Evolutionary conservation across 2,329 filamentous ascomycete genomes (phyloP).

Genomic region (Ceratocystis alfenasii): DNA sequence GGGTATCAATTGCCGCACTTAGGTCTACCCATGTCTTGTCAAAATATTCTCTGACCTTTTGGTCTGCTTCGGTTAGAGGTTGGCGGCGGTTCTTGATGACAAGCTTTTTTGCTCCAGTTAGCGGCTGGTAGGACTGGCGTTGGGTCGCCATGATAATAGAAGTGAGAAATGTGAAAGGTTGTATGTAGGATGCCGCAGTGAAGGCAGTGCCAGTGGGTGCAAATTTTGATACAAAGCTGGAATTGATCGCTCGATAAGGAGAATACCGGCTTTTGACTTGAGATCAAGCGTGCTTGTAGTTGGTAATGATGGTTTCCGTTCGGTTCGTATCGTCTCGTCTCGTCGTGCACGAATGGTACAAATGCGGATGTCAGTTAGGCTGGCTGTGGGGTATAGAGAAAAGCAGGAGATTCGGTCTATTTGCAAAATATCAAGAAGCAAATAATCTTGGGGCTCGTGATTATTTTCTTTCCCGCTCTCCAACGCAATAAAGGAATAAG

Average conservation of each 20-base stretch:
- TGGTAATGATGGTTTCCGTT: not conserved
- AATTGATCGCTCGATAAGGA: not conserved
- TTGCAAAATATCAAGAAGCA: no score
- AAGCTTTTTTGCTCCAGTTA: conserved; percentile 68
- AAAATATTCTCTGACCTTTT: conserved; percentile 62
- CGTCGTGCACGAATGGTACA: not conserved
- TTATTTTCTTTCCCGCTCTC: no score
- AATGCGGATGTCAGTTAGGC: not conserved
- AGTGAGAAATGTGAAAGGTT: not conserved
- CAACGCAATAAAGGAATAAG: no score
- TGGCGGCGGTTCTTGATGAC: conserved; percentile 85
- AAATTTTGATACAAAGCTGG: not conserved
- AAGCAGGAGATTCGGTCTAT: no score
- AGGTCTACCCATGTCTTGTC: conserved; percentile 62
- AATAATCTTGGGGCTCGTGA: no score
- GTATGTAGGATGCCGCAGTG: not conserved
- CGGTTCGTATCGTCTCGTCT: not conserved
- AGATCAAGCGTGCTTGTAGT: not conserved
- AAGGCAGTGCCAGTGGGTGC: not conserved
- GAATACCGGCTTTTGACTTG: not conserved
- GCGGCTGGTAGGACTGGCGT: conserved; percentile 41
- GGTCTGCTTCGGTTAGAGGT: conserved; percentile 35
- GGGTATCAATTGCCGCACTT: conserved; percentile 55
- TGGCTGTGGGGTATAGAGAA: no score
- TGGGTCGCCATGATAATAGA: not conserved